Evolutionary conservation across 164 flowering plant genomes (phyloP).

Genomic region (Vitis amurensis): DNA sequence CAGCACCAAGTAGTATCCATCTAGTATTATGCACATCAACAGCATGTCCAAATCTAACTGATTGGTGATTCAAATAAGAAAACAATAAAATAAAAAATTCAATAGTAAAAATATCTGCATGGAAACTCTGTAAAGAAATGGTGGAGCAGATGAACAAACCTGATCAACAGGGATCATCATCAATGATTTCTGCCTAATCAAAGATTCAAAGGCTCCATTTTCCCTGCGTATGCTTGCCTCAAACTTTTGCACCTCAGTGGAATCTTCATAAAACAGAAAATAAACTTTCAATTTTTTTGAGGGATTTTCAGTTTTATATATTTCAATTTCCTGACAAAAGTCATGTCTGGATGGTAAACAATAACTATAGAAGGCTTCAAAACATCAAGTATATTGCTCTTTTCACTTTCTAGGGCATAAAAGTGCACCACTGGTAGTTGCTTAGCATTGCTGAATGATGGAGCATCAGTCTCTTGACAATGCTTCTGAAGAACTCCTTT

Average conservation of each 20-base stretch:
- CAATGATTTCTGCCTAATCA: constrained; percentile 91
- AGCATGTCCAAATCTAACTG: not conserved
- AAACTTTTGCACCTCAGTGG: constrained; percentile 92
- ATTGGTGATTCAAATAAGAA: not conserved
- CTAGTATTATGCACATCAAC: not conserved
- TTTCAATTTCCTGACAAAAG: constrained; percentile 93
- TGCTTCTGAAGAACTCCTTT: constrained; percentile 34
- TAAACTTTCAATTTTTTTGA: constrained; percentile 69
- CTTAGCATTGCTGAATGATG: constrained; percentile 25
- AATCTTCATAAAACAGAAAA: constrained; percentile 93
- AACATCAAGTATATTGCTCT: constrained; percentile 60
- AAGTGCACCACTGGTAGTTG: constrained; percentile 72
- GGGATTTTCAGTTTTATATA: constrained; percentile 91
- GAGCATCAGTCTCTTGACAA: constrained; percentile 21
- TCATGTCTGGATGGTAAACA: constrained; percentile 92
- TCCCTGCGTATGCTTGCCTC: constrained; percentile 96
- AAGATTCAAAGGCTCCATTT: constrained; percentile 93
- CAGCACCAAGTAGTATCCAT: not conserved
- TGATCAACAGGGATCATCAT: constrained; percentile 96
- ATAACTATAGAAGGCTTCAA: constrained; percentile 75
- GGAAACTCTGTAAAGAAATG: not conserved
- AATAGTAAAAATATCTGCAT: not conserved
- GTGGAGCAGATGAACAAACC: constrained; percentile 38
- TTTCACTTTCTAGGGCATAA: constrained; percentile 80
- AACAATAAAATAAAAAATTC: not conserved